Evolutionary conservation across 2,329 filamentous ascomycete genomes (phyloP), one percentile per base, ranked within the genome.

Genomic region (Diplocarpon mali): DNA sequence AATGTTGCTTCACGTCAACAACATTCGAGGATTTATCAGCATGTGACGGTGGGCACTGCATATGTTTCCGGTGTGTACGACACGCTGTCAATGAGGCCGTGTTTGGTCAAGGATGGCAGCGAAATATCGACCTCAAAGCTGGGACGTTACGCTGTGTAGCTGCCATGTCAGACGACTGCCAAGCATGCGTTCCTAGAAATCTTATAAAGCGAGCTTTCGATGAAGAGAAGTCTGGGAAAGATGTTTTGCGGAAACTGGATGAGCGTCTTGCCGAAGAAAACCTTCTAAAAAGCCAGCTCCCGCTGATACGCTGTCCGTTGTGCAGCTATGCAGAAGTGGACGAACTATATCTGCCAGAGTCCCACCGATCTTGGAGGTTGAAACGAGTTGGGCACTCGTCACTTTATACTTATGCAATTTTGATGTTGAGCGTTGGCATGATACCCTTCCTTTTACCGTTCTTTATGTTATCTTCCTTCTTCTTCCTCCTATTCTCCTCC

Each of bases 241-340:
- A 92, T 56, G 76, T 83, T 5, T 71, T 89, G 55, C 71, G 71
- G 49, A 84, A 82, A 58, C 77, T 96, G 30, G 83, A 95, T 59
- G 80, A 85, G 53, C 80, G 87, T 27, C 71, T 93, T 17, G 81
- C 84, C 2, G 81, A 83, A 46, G 85, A 94, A 55, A 78, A 72
- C 15, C 72, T 98, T 1, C 65, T 84, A 20, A 80, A 83, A 45
- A 85, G 83, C 17, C 74, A 78, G 16, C 65, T 95, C 6, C 81
- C 84, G 2, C 73, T 96, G 1, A 72, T 92, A 38, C 80, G 81
- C 32, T 96, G 92, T 57, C 88, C 89, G 0, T 95, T 93, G 60
- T 98, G 90, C 69, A 73, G 73, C 53, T 98, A 96, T 60, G 87
- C 87, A 28, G 92, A 96, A 67, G 72, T 88, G 20, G 87, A 95